Conservation (phyloP, 2,329 filamentous ascomycete genomes). For the Aspergillus pseudonomiae region DNA sequence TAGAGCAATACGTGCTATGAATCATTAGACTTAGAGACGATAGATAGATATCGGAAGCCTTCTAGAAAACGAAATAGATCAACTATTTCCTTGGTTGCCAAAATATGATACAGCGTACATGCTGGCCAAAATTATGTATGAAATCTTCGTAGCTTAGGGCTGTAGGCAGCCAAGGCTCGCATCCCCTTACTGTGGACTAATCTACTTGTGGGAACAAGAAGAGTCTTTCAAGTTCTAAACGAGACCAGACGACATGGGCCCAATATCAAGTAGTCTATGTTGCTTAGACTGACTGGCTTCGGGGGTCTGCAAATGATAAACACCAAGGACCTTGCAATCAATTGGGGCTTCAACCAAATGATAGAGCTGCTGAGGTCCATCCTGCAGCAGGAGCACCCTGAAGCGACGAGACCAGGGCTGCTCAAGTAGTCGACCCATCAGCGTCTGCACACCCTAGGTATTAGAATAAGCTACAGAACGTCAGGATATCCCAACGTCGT, state of each 20-base stretch:
- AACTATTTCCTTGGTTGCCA: neutral
- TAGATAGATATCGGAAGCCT: neutral
- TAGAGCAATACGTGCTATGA: neutral
- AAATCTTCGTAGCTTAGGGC: neutral
- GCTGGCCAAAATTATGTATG: neutral
- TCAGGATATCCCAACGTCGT: neutral
- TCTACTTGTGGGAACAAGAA: too few relatives aligned
- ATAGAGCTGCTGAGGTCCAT: neutral
- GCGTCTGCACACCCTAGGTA: rapidly evolving
- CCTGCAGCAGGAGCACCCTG: neutral
- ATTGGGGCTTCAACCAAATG: rapidly evolving
- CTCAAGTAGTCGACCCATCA: neutral
- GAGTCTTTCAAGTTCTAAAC: too few relatives aligned
- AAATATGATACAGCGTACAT: neutral
- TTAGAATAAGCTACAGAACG: neutral
- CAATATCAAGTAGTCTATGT: too few relatives aligned
- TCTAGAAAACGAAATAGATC: neutral
- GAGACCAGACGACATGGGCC: too few relatives aligned
- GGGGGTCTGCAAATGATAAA: neutral
- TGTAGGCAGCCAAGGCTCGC: too few relatives aligned
- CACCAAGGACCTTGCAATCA: neutral
- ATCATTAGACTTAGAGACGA: neutral
- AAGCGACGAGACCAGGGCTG: neutral
- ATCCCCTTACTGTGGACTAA: too few relatives aligned
- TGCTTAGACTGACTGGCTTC: neutral